Evolutionary conservation across 345 rosid species (phyloP), one percentile per base, ranked within the genome.

Genomic region (Camelina sativa): DNA sequence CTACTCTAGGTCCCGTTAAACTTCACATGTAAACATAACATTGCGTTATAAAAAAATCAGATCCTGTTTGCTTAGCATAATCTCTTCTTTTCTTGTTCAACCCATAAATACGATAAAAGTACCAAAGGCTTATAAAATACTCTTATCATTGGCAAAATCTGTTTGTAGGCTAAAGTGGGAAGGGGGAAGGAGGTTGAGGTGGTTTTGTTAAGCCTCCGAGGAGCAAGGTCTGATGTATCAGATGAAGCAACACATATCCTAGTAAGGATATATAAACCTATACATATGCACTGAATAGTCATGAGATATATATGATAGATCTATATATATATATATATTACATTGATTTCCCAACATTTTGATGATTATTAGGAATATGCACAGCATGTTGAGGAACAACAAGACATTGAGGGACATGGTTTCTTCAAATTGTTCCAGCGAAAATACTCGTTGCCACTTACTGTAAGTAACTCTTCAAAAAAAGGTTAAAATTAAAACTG

Each of bases 171-270:
- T 44, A 73, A 72, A 54, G 74, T 66, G 0, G 81, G 80, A 22
- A 71, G 72, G 11, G 76, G 58, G 52, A 65, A 53, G 7, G 78
- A 78, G 35, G 77, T 73, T 5, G 60, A 67, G n/a, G 65, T 15
- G 6, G 74, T 67, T 52, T 46, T 78, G 12, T 35, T 60, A 73
- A 67, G 64, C 55, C 2, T 73, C 22, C 20, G 81, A 32, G 81
- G 81, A 53, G 44, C 25, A 17, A 62, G 46, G 6, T 38, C 74
- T 51, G 81, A 78, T 67, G 48, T 73, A 40, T 78, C 78, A 11
- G 74, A 78, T 16, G 81, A 78, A 78, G 70, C 74, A 67, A 15
- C 65, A 53, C 61, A 73, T 65, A 78, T 78, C 51, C 73, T 73
- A 54, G 81, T 78, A 78, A 73, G 65, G 1, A 34, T 32, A 2